phyloP scores from a whole-genome alignment of 148 eudicot species.

The Simmondsia chinensis region DNA sequence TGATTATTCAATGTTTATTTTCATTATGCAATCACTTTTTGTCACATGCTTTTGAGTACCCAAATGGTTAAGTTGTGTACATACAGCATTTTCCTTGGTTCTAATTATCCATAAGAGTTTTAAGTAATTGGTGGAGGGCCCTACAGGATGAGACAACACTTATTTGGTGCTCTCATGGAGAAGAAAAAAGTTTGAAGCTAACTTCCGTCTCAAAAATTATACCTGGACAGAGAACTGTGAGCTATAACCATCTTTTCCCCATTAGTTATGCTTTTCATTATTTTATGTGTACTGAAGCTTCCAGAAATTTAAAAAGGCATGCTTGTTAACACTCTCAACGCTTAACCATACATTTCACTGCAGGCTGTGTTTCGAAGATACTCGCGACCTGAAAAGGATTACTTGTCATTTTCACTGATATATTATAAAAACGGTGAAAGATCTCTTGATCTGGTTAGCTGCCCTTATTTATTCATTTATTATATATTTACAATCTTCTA shows the following conservation, averaged over 20 bases:
- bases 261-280: background rate
- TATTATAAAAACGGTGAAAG: conserved; percentile 79
- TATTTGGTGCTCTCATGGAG: conserved; percentile 77
- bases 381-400: conserved; percentile 84
- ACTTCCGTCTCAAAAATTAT: conserved; percentile 61
- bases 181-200: conserved; percentile 66
- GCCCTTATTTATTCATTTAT: no score
- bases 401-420: conserved; percentile 82
- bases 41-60: no score
- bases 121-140: background rate
- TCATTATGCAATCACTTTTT: no score
- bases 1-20: no score
- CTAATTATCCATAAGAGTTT: no score
- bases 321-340: background rate
- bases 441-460: conserved; percentile 80
- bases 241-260: conserved; percentile 26
- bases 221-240: conserved; percentile 96
- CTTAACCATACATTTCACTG: background rate
- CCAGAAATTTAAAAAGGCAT: no score
- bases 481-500: no score
- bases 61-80: no score
- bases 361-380: conserved; percentile 83
- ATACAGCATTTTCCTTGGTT: no score
- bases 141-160: conserved; percentile 76
- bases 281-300: background rate